phyloP scores from a whole-genome alignment of 2,329 filamentous ascomycete species.

The Colletotrichum eleusines region DNA sequence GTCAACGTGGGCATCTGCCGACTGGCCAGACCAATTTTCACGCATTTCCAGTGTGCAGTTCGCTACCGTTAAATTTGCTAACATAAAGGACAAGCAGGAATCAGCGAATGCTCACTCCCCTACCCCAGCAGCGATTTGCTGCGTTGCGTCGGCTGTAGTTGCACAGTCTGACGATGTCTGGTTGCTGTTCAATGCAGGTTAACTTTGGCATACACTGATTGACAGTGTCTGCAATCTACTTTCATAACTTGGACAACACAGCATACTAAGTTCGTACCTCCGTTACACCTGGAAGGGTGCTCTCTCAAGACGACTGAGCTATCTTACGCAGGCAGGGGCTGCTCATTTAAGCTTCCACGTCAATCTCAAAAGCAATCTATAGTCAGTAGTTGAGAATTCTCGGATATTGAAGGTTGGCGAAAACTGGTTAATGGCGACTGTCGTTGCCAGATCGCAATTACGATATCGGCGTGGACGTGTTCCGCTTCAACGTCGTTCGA shows the following conservation, averaged over 20 bases:
- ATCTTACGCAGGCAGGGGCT: not conserved
- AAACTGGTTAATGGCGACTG: not conserved
- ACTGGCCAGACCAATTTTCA: not conserved
- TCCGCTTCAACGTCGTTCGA: not conserved
- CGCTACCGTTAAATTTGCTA: not conserved
- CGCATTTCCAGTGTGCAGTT: not conserved
- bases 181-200: not conserved
- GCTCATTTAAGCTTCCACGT: no score
- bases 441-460: not conserved
- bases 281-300: not conserved
- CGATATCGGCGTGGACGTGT: not conserved
- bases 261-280: not conserved
- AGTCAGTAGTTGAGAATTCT: not conserved
- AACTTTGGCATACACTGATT: not conserved
- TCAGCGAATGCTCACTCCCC: not conserved
- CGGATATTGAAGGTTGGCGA: not conserved
- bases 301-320: not conserved
- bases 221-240: not conserved
- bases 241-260: not conserved
- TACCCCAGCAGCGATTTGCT: not conserved
- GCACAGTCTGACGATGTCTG: not conserved
- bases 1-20: not conserved
- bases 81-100: not conserved
- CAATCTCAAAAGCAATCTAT: not conserved
- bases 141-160: not conserved